Base-by-base conservation (phyloP, 768 basidiomycete species). In the Mycena latifolia region DNA sequence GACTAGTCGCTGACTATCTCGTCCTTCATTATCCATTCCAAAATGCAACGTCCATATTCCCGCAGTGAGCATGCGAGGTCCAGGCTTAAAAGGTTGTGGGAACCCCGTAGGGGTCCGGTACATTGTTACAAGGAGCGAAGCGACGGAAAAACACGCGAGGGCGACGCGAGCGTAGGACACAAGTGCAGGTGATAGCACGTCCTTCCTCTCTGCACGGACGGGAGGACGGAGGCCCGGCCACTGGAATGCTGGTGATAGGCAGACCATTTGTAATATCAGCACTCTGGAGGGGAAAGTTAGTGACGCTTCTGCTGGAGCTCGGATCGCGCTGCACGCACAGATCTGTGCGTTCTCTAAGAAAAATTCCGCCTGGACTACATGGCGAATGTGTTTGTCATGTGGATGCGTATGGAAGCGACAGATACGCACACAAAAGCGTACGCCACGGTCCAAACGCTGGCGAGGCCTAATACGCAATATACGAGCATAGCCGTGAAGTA, bases 41-140 rank as follows among this genome's bases (percentile, higher is more conserved):
- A 97, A 97, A 76, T 97, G 95, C 27, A 97, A 84, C 0, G 95
- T 94, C 95, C 94, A 96, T 29, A 96, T 94, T 4, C 92, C 95
- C 6, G 92, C 89, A 22, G 88, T 90, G 46, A 95, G 80, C n/a
- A 92, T 83, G 31, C 92, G 81, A 18, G 88, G 83, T 4, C 86
- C 88, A 28, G 88, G 78, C 58, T 88, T 88, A 77, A 87, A 89
- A 4, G 92, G 89, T 27, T 73, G 77, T 0, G 89, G 86, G 20
- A 83, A 75, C 0, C 72, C 59, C 2, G 76, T 74, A 0, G 92
- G 90, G 70, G 86, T 81, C 24, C 82, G 83, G 61, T 87, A 86
- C 8, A 89, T 64, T 2, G 90, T 86, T 18, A 82, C 80, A 14
- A 88, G 74, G 28, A 90, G 75, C 18, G 90, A 88, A 15, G 79